Conservation (phyloP, 2,329 filamentous ascomycete genomes). For the Alternaria sp. region DNA sequence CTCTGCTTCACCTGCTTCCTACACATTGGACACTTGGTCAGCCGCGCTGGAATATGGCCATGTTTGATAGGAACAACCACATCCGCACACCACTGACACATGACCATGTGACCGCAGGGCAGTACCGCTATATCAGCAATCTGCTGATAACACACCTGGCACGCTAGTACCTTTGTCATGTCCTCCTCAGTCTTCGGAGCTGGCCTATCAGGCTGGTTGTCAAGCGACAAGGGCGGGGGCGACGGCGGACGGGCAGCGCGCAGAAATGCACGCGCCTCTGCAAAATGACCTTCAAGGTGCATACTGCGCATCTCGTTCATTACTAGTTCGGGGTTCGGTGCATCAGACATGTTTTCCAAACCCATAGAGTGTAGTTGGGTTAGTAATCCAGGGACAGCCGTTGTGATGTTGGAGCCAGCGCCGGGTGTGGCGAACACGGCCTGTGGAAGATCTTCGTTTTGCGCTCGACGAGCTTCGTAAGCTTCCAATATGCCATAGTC, state of each 20-base stretch:
- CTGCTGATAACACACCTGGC: slow-evolving; percentile 63
- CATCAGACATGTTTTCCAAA: background rate
- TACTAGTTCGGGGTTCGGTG: background rate
- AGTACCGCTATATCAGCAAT: slow-evolving; percentile 61
- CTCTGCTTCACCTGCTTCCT: slow-evolving; percentile 58
- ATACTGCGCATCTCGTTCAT: slow-evolving; percentile 3
- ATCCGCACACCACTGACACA: slow-evolving; percentile 65
- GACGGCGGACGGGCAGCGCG: slow-evolving; percentile 24
- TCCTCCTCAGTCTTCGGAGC: slow-evolving; percentile 59
- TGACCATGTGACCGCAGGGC: slow-evolving; percentile 64
- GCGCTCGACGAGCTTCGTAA: background rate
- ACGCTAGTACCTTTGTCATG: slow-evolving; percentile 61
- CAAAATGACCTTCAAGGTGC: background rate
- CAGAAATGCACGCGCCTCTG: slow-evolving; percentile 11
- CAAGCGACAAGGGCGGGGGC: slow-evolving; percentile 50
- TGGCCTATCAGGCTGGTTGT: slow-evolving; percentile 58
- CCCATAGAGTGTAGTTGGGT: background rate
- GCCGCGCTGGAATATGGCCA: slow-evolving; percentile 52
- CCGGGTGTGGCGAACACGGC: background rate
- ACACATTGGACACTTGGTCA: slow-evolving; percentile 57
- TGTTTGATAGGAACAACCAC: slow-evolving; percentile 58
- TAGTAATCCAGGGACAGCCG: background rate
- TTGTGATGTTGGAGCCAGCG: background rate
- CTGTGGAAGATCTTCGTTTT: background rate
- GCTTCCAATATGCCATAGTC: background rate